These are phyloP conservation scores for Mercurialis annua DNA, from an alignment of 345 rosid genomes.

Conservation along the genomic window DNA sequence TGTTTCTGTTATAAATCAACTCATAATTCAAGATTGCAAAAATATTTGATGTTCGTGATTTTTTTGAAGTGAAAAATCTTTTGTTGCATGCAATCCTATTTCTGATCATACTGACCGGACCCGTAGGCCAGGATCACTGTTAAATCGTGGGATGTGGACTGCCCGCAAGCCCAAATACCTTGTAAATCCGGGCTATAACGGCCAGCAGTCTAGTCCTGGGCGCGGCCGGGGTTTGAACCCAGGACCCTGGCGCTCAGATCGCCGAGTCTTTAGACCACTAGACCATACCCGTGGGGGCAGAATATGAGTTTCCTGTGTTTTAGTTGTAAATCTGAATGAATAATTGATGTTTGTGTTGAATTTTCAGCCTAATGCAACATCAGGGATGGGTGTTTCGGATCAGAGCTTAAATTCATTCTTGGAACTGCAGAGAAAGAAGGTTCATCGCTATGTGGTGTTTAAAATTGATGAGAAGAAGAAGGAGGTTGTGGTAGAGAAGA, in stretches of 20 bases:
- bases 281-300: neutral
- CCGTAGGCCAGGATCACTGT: too few species aligned
- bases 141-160: too few species aligned
- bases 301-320: neutral
- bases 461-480: constrained; percentile 62
- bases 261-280: too few species aligned
- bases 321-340: neutral
- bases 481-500: constrained; percentile 64
- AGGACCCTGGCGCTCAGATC: too few species aligned
- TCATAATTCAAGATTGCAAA: neutral
- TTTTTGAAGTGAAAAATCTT: neutral
- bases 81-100: constrained; percentile 5
- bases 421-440: constrained; percentile 72
- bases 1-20: too few species aligned
- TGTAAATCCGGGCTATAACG: too few species aligned
- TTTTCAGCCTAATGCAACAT: constrained; percentile 65
- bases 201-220: too few species aligned
- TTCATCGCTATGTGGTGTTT: constrained; percentile 60
- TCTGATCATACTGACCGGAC: constrained; percentile 1
- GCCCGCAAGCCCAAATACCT: too few species aligned
- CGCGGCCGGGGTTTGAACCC: too few species aligned
- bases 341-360: neutral
- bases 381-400: constrained; percentile 79
- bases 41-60: constrained; percentile 4
- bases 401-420: constrained; percentile 50